phyloP scores from a whole-genome alignment of 345 rosid genomes.

The Populus tremula region DNA sequence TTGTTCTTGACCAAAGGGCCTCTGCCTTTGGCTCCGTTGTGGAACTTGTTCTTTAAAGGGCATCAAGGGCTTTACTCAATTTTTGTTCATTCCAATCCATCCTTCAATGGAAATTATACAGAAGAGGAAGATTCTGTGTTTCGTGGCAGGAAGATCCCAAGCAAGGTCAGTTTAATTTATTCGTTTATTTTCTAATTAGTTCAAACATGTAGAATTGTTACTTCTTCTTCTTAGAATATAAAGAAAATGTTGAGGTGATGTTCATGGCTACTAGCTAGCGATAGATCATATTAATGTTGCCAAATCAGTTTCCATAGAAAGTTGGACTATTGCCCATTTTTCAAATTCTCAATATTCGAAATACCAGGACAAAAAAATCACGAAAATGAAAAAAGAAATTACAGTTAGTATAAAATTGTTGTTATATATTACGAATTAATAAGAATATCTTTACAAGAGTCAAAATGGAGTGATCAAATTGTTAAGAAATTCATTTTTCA shows the following conservation, averaged over 20 bases:
- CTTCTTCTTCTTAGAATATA: not conserved
- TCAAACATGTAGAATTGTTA: no score
- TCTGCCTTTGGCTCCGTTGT: constrained; percentile 21
- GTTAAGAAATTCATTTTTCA: no score
- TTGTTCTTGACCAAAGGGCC: constrained; percentile 13
- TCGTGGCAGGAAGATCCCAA: constrained; percentile 18
- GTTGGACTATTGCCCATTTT: not conserved
- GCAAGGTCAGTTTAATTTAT: constrained; percentile 19
- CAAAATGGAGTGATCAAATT: no score
- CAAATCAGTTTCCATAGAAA: no score
- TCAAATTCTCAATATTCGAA: no score
- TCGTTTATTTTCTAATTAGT: not conserved
- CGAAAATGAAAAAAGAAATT: no score
- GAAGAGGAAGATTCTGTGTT: constrained; percentile 14
- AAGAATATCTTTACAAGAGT: no score
- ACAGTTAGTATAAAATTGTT: no score
- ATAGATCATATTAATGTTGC: not conserved
- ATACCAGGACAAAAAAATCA: no score
- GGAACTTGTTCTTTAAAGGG: constrained; percentile 28
- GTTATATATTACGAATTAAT: no score
- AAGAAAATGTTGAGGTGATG: no score
- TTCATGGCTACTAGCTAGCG: no score
- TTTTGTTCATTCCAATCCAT: constrained; percentile 17
- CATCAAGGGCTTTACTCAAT: constrained; percentile 18
- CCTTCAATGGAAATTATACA: constrained; percentile 7